Evolutionary conservation across 257 asterid species (phyloP), one percentile per base, ranked within the genome.

Genomic region (Schizonepeta tenuifolia): DNA sequence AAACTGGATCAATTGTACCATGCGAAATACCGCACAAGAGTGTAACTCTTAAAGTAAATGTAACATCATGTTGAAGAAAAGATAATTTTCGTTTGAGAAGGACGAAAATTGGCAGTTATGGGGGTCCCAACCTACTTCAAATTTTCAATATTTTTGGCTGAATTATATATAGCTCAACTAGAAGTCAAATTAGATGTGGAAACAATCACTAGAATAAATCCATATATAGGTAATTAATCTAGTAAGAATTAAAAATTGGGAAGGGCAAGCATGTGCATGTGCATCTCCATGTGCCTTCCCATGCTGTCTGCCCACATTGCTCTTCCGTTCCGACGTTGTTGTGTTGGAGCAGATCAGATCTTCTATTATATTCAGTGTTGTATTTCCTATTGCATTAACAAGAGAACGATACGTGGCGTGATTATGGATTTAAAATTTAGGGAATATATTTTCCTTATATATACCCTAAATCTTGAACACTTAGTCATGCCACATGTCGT

Each of bases 211-310:
- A 77, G 65, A 59, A 53, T n/a, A 60, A 58, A 59, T 69, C 59
- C 31, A 61, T n/a, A n/a, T n/a, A n/a, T 35, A 26, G 3, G 7
- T 47, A 24, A 59, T 36, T 13, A 71, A 10, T 65, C n/a, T n/a
- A n/a, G n/a, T 58, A 36, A 13, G 41, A 63, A 44, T 20, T 15
- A 17, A 50, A 7, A 35, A 49, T 0, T 18, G 24, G 22, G 8
- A 73, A 41, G 20, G 36, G 17, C 2, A 33, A 36, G n/a, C 11
- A 12, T 26, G 20, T n/a, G 63, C 80, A 71, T 66, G 83, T 80
- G 83, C 78, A 38, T 7, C 9, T 31, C 78, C 81, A 71, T 71
- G 81, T 80, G 84, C 21, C 64, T 57, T 1, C 31, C 81, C 78
- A 66, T 62, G 78, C 62, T 79, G 83, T 14, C 33, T 41, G 44